These are phyloP conservation scores for Ceriops decandra DNA, from an alignment of 345 rosid genomes.

Conservation along the genomic window DNA sequence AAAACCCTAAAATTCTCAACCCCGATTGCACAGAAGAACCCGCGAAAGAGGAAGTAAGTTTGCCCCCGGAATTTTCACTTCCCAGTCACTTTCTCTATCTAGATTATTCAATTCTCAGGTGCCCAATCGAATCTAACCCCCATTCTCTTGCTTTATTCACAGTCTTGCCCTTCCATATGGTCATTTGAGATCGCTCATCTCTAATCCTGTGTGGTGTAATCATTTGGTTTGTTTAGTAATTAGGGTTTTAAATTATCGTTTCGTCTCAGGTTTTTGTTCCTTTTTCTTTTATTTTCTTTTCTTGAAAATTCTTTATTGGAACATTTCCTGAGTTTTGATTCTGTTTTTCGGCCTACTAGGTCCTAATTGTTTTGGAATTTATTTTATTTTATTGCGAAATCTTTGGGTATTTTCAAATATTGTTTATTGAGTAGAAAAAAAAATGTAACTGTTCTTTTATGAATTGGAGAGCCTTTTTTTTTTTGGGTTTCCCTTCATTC, in stretches of 20 bases:
- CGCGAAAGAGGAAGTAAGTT: background rate
- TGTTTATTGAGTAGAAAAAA: no score
- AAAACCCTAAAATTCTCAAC: constrained; percentile 17
- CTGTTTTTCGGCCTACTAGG: no score
- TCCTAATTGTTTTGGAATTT: no score
- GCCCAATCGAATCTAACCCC: background rate
- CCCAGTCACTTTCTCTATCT: background rate
- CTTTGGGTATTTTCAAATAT: no score
- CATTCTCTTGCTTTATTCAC: background rate
- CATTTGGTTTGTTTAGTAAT: background rate
- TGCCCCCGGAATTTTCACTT: background rate
- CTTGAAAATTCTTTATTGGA: background rate
- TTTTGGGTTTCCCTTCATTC: no score
- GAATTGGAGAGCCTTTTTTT: no score
- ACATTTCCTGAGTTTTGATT: no score
- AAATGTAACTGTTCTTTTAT: no score
- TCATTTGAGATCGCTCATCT: background rate
- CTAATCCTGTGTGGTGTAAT: background rate
- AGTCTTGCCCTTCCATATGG: background rate
- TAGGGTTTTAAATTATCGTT: background rate
- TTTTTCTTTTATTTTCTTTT: background rate
- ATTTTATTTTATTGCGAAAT: no score
- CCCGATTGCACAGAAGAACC: background rate
- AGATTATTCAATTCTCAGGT: background rate
- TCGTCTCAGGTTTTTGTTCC: background rate